Conservation (phyloP, 2,329 filamentous ascomycete genomes). For the Aureobasidium sp. region DNA sequence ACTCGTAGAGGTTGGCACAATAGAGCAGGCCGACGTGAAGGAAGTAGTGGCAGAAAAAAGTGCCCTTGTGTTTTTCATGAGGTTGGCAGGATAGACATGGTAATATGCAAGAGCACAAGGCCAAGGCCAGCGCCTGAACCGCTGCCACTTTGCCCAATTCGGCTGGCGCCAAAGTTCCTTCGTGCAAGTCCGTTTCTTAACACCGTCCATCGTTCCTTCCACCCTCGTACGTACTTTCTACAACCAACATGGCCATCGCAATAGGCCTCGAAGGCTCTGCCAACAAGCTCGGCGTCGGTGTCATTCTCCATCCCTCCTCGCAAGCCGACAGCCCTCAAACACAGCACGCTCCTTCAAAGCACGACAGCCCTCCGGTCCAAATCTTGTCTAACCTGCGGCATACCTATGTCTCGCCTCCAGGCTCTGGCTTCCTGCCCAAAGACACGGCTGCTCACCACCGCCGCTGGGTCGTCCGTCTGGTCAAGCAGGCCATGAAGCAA, state of each 20-base stretch:
- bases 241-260: slow-evolving; percentile 46
- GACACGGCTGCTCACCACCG: slow-evolving; percentile 93
- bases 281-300: slow-evolving; percentile 92
- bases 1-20: background rate
- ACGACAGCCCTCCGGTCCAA: slow-evolving; percentile 42
- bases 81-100: background rate
- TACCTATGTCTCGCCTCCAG: slow-evolving; percentile 86
- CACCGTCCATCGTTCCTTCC: background rate
- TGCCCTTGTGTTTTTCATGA: background rate
- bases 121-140: background rate
- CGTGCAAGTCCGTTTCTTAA: slow-evolving; percentile 5
- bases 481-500: slow-evolving; percentile 68
- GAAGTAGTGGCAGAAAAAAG: background rate
- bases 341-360: slow-evolving; percentile 18
- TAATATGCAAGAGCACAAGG: background rate
- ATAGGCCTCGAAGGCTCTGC: slow-evolving; percentile 85
- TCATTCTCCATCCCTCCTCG: slow-evolving; percentile 68
- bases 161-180: slow-evolving; percentile 6
- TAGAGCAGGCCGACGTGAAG: background rate
- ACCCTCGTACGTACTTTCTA: background rate
- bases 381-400: slow-evolving; percentile 92
- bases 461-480: slow-evolving; percentile 72
- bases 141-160: background rate
- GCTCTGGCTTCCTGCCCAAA: slow-evolving; percentile 91
- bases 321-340: slow-evolving; percentile 27